Base-by-base conservation (phyloP, 192 early-diverging fungal genomes). In the Dissophora globulifera region DNA sequence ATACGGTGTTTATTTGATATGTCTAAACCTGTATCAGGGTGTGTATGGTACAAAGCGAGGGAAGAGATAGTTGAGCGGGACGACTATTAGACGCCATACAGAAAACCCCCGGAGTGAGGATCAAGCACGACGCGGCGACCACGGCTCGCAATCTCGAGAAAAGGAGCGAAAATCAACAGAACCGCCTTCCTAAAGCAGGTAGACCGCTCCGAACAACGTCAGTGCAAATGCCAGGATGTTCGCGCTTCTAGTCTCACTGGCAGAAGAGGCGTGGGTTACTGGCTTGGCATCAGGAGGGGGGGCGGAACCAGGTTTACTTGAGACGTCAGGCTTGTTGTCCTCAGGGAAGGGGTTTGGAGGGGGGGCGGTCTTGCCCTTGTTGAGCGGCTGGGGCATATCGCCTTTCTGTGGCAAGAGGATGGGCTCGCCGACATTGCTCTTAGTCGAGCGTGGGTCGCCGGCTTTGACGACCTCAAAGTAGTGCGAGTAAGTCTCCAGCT, bases 131-230 rank as follows among this genome's bases (percentile, higher is more conserved):
- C n/a, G n/a, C n/a, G n/a, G n/a, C n/a, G n/a, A n/a, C n/a, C n/a
- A n/a, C n/a, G n/a, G n/a, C n/a, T n/a, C n/a, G n/a, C n/a, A n/a
- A n/a, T n/a, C n/a, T n/a, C n/a, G n/a, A n/a, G n/a, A n/a, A n/a
- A n/a, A n/a, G n/a, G n/a, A n/a, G n/a, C n/a, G n/a, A n/a, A n/a
- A n/a, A n/a, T n/a, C n/a, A n/a, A n/a, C n/a, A n/a, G 35, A 38
- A 29, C 5, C 6, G 9, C 25, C n/a, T 50, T 26, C 11, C 25
- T 75, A 75, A 27, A 75, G 29, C n/a, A 76, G 57, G 43, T 67
- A 76, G 26, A 76, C 72, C 6, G 72, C 72, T 8, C 63, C 72
- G 35, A 76, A 57, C 50, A 76, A 50, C 8, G 72, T 45, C 72
- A 76, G 23, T 5, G 63, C 64, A 30, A 66, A 48, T n/a, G 72